These are phyloP conservation scores for Tricholoma saponaceum DNA, from an alignment of 768 basidiomycete genomes.

Conservation along the genomic window DNA sequence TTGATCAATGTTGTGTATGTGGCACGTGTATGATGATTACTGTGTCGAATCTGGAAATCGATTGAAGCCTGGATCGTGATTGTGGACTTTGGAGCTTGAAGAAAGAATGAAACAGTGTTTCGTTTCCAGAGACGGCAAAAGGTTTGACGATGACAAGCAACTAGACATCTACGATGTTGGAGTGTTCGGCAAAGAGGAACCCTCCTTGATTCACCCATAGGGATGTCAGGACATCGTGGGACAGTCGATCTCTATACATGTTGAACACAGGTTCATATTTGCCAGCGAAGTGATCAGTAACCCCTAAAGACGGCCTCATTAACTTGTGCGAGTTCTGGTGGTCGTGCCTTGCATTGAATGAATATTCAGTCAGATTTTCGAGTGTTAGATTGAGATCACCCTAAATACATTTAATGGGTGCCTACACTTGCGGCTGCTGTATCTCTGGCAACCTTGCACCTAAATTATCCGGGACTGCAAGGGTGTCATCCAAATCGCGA, in stretches of 20 bases:
- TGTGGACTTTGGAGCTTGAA: too few relatives aligned
- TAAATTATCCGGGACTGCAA: constrained; percentile 74
- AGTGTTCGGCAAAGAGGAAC: not conserved
- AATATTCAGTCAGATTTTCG: too few relatives aligned
- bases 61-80: too few relatives aligned
- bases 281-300: not conserved
- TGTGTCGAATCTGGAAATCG: too few relatives aligned
- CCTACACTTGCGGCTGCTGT: constrained; percentile 2
- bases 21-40: too few relatives aligned
- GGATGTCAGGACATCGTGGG: not conserved
- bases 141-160: too few relatives aligned
- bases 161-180: too few relatives aligned
- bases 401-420: not conserved
- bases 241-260: not conserved
- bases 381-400: not conserved
- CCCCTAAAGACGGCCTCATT: not conserved
- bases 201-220: not conserved
- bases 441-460: constrained; percentile 46
- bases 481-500: constrained; percentile 60
- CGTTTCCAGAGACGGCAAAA: too few relatives aligned
- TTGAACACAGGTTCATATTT: not conserved
- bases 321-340: too few relatives aligned
- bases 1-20: too few relatives aligned
- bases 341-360: too few relatives aligned
- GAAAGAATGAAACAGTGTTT: too few relatives aligned